Percentiles rank a stretch among this genome's conserved stretches.
phyloP scores from a whole-genome alignment of 306 rosid species.

The Vigna unguiculata region DNA sequence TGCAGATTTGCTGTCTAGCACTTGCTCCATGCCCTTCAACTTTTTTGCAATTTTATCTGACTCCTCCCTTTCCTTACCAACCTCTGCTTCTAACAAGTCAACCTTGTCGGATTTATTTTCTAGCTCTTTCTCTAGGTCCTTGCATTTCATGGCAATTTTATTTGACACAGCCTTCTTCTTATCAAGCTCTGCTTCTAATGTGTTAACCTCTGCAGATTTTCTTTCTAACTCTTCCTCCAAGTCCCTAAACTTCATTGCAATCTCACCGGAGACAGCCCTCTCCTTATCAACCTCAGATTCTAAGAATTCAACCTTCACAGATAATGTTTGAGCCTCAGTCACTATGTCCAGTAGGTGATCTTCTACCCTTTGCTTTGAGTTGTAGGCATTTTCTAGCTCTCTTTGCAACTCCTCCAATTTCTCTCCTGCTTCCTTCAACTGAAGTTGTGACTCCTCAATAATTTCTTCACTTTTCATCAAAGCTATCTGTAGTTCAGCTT shows the following conservation, averaged over 20 bases:
- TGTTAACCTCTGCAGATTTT: conserved; percentile 57
- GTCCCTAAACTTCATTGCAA: conserved; percentile 54
- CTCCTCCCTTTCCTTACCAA: conserved; percentile 56
- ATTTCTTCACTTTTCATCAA: conserved; percentile 61
- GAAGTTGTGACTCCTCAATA: conserved; percentile 61
- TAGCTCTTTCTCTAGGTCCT: conserved; percentile 60
- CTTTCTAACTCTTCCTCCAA: conserved; percentile 65
- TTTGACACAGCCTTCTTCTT: conserved; percentile 61
- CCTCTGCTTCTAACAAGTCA: conserved; percentile 59
- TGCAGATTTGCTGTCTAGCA: conserved; percentile 58
- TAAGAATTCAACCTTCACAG: conserved; percentile 58
- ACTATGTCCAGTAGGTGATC: conserved; percentile 69
- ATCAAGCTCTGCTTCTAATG: conserved; percentile 61
- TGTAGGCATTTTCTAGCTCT: conserved; percentile 61
- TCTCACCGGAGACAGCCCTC: conserved; percentile 61
- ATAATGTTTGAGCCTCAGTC: conserved; percentile 65
- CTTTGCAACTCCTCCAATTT: conserved; percentile 67
- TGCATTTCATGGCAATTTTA: conserved; percentile 57
- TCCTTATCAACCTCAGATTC: conserved; percentile 68
- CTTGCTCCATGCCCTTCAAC: conserved; percentile 48
- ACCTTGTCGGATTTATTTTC: conserved; percentile 45
- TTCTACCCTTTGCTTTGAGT: conserved; percentile 67
- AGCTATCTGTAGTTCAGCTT: conserved; percentile 68
- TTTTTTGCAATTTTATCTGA: conserved; percentile 31
- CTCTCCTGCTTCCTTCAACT: conserved; percentile 63